These are phyloP conservation scores for Trichosporon sp. DNA, from an alignment of 1,284 basidiomycete species.

Conservation along the genomic window DNA sequence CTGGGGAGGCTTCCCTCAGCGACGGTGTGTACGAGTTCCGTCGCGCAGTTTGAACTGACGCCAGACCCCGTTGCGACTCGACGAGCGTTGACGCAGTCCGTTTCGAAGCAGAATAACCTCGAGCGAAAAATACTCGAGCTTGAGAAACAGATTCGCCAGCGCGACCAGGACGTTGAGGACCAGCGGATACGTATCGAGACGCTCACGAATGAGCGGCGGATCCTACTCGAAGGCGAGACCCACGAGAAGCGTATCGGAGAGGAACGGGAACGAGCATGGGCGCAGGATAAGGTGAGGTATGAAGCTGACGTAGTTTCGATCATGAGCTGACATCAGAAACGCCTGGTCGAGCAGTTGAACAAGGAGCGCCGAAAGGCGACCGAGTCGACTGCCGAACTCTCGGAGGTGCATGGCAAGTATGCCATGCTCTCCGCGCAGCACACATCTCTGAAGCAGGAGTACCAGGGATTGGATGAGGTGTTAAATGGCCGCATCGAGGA, in stretches of 20 bases:
- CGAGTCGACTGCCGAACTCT: constrained; percentile 25
- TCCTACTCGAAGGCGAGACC: constrained; percentile 39
- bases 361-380: background rate
- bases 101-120: constrained; percentile 31
- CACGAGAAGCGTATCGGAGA: constrained; percentile 36
- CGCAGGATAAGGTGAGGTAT: constrained; percentile 42
- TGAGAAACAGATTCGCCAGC: constrained; percentile 31
- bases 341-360: constrained; percentile 9
- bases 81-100: constrained; percentile 31
- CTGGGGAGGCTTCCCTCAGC: constrained; percentile 37
- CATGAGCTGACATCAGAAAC: constrained; percentile 13
- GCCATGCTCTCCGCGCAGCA: constrained; percentile 32
- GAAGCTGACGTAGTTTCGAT: background rate
- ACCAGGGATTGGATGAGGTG: constrained; percentile 36
- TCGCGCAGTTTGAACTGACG: background rate
- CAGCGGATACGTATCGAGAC: constrained; percentile 38
- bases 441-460: constrained; percentile 26
- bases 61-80: constrained; percentile 32
- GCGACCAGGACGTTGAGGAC: constrained; percentile 36
- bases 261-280: constrained; percentile 38
- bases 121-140: constrained; percentile 37
- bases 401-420: constrained; percentile 33
- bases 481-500: constrained; percentile 39
- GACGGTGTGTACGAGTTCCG: constrained; percentile 18
- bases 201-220: constrained; percentile 38